Percentiles rank a stretch among this genome's conserved stretches.
Evolutionary conservation across 257 asterid species (phyloP).

Genomic region (Solanum chiquidenum): DNA sequence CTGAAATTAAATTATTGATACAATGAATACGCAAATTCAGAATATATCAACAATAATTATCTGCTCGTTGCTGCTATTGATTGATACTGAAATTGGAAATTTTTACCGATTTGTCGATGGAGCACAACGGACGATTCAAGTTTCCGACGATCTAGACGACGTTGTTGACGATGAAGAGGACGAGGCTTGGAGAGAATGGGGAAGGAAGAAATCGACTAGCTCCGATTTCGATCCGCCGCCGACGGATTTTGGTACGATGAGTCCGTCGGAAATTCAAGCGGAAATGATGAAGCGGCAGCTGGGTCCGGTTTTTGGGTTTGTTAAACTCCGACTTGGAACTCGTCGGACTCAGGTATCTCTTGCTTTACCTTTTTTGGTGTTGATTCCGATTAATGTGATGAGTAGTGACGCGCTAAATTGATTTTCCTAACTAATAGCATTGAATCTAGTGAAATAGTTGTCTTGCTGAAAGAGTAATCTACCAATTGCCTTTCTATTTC

Average conservation of each 20-base stretch:
- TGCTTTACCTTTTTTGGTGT: not conserved
- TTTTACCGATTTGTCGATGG: conserved; percentile 20
- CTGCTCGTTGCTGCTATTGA: conserved; percentile 9
- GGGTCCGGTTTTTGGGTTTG: conserved; percentile 90
- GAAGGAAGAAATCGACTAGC: conserved; percentile 27
- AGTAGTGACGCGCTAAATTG: not conserved
- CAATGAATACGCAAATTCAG: not conserved
- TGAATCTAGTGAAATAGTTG: not conserved
- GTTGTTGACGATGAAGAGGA: conserved; percentile 90
- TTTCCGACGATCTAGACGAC: conserved; percentile 80
- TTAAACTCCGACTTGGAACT: conserved; percentile 70
- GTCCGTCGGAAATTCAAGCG: conserved; percentile 40
- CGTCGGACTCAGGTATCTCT: conserved; percentile 48
- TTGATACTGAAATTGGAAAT: conserved; percentile 17
- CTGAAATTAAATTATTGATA: not conserved
- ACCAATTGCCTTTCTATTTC: not conserved
- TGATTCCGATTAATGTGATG: not conserved
- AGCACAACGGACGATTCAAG: conserved; percentile 53
- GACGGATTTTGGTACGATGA: conserved; percentile 41
- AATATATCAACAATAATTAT: not conserved
- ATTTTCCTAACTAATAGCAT: not conserved
- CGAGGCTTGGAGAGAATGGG: conserved; percentile 87
- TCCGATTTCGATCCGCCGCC: conserved; percentile 82
- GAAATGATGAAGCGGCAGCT: conserved; percentile 61
- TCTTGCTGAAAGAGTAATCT: not conserved